Base-by-base conservation (phyloP, 1,284 basidiomycete species). In the Sporisorium sorghi region DNA sequence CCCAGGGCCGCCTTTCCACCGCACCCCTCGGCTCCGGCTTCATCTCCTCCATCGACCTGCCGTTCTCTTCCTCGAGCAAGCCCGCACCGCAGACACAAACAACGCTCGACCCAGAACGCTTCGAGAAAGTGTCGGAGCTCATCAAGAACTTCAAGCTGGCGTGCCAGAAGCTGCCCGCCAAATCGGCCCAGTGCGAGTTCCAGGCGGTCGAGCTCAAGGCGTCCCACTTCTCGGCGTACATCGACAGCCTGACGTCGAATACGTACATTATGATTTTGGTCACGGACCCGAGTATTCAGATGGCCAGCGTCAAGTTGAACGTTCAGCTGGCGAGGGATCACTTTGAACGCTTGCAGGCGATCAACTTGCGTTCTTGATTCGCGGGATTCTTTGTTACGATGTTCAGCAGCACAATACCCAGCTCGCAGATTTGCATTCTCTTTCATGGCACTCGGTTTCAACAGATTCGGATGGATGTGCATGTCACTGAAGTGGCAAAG, bases 61-160 rank as follows among this genome's bases (percentile, higher is more conserved):
- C 32, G n/a, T 44, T 47, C 17, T 8, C 39, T 19, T 39, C 42
- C 5, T 21, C 57, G 14, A 14, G 55, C 19, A 39, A 56, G 21
- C 23, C 59, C 10, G 21, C 62, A 1, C 17, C 44, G 4, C 15
- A n/a, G 2, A 35, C 42, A 9, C 26, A n/a, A 6, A 49, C 42
- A 3, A 23, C n/a, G 46, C 87, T 94, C 68, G 89, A 92, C 76
- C 87, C 90, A 10, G 92, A 93, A 76, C 89, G 96, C 35, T 98
- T 97, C 84, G 96, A 98, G 86, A 92, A 94, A 71, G 95, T 96
- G 28, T 94, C 92, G 8, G 94, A 97, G 84, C 89, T 97, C 64
- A 91, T 98, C 86, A 98, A 98, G 86, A 90, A 91, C 3, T 97
- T 98, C 87, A 94, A 97, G 82, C 90, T 93, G 77, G 91, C 92